Evolutionary conservation across 768 basidiomycete species (phyloP).

Genomic region (Amanita pallidorosea): DNA sequence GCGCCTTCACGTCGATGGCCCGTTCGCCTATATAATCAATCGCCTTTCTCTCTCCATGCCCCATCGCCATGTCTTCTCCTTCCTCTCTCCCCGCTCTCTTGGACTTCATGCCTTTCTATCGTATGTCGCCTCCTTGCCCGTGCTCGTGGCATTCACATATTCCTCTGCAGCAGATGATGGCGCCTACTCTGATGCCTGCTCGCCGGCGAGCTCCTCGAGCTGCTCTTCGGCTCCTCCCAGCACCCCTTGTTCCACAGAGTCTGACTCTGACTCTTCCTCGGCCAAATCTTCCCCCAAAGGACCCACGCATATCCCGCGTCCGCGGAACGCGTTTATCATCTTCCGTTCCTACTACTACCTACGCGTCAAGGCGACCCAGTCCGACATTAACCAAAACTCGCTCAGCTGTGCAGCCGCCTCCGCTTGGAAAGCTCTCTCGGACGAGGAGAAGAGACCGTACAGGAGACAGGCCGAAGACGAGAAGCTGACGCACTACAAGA

Average conservation of each 20-base stretch:
- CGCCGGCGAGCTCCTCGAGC: constrained; percentile 1
- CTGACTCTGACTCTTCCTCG: constrained; percentile 7
- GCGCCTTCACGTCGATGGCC: neutral
- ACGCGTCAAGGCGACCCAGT: constrained; percentile 4
- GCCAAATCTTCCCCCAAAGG: constrained; percentile 4
- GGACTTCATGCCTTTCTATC: neutral
- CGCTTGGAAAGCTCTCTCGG: constrained; percentile 17
- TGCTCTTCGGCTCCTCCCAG: neutral
- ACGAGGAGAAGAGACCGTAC: constrained; percentile 13
- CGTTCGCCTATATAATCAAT: neutral
- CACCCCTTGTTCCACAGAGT: neutral
- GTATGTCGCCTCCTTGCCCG: neutral
- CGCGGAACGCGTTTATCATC: constrained; percentile 28
- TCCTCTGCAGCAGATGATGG: neutral
- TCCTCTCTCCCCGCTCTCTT: neutral
- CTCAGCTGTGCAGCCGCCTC: constrained; percentile 21
- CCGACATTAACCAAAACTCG: constrained; percentile 19
- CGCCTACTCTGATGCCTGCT: constrained; percentile 1
- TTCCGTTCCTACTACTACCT: constrained; percentile 21
- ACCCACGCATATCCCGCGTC: constrained; percentile 20
- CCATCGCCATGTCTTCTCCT: neutral
- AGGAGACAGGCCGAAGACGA: constrained; percentile 5
- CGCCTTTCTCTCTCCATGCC: neutral
- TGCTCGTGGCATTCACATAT: neutral
- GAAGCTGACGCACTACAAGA: constrained; percentile 2